These are phyloP conservation scores for Aspergillus tamarii DNA, from an alignment of 2,329 filamentous ascomycete genomes.

Conservation along the genomic window DNA sequence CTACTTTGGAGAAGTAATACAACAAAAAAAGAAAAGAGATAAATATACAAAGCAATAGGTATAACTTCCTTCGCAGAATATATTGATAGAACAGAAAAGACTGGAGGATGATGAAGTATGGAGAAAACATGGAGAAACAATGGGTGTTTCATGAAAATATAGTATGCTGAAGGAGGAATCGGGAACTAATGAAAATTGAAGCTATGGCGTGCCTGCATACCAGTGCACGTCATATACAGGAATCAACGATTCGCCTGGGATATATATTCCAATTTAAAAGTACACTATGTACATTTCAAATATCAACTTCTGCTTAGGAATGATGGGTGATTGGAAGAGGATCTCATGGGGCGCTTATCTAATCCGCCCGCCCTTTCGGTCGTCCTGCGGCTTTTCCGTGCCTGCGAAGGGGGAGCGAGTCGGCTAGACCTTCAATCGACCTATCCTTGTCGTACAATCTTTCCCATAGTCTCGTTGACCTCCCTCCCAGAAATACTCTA, in stretches of 20 bases:
- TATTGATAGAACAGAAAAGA: not conserved
- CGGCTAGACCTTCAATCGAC: slow-evolving; percentile 10
- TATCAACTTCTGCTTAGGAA: not conserved
- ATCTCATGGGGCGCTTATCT: slow-evolving; percentile 29
- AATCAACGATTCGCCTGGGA: not conserved
- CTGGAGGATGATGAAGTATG: not conserved
- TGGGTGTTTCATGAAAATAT: not conserved
- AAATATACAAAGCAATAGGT: not conserved
- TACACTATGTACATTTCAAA: not conserved
- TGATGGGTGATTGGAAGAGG: slow-evolving; percentile 8
- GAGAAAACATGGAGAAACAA: not conserved
- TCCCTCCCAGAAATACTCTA: not conserved
- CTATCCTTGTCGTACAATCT: slow-evolving; percentile 9
- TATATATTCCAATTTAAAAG: not conserved
- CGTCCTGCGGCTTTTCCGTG: slow-evolving; percentile 19
- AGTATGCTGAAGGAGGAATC: not conserved
- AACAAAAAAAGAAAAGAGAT: not conserved
- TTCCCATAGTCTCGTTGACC: slow-evolving; percentile 1
- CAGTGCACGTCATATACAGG: not conserved
- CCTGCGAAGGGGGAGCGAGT: slow-evolving; percentile 18
- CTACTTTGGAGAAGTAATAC: not conserved
- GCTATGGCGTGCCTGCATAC: slow-evolving; percentile 4
- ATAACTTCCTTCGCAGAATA: not conserved
- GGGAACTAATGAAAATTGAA: not conserved
- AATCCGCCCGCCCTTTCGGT: slow-evolving; percentile 28